Conservation (phyloP, 108 stramenopile species). For the Conticribra weissflogii region DNA sequence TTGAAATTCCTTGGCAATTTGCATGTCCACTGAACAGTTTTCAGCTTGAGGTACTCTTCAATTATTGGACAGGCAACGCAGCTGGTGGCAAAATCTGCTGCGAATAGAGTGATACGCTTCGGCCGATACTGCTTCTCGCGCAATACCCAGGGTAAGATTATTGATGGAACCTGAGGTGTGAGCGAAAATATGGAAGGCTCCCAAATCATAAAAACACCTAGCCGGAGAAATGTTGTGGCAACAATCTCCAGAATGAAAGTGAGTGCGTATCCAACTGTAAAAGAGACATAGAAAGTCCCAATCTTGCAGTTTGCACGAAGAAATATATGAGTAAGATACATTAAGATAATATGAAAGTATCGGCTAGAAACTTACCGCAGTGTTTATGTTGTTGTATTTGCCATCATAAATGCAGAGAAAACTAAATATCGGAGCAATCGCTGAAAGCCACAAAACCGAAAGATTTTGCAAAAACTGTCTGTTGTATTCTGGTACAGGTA, state of each 20-base stretch:
- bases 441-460: constrained; percentile 45
- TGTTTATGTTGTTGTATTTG: constrained; percentile 60
- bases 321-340: not conserved
- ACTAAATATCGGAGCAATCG: constrained; percentile 55
- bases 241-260: constrained; percentile 73
- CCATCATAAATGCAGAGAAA: constrained; percentile 58
- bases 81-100: constrained; percentile 79
- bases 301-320: too few species aligned
- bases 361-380: constrained; percentile 40
- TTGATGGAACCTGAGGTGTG: constrained; percentile 62
- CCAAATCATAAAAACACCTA: constrained; percentile 71
- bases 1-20: constrained; percentile 68
- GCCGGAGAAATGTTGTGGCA: constrained; percentile 71
- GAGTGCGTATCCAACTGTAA: constrained; percentile 70
- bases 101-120: constrained; percentile 86
- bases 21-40: constrained; percentile 66
- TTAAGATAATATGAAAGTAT: not conserved
- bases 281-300: constrained; percentile 72
- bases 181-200: constrained; percentile 77
- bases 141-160: constrained; percentile 84
- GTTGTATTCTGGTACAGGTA: constrained; percentile 74
- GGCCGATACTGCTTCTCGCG: constrained; percentile 77
- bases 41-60: constrained; percentile 86
- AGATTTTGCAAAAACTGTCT: constrained; percentile 71
- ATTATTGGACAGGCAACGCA: constrained; percentile 83